phyloP scores from a whole-genome alignment of 768 basidiomycete genomes.

The Agrocybe praecox region DNA sequence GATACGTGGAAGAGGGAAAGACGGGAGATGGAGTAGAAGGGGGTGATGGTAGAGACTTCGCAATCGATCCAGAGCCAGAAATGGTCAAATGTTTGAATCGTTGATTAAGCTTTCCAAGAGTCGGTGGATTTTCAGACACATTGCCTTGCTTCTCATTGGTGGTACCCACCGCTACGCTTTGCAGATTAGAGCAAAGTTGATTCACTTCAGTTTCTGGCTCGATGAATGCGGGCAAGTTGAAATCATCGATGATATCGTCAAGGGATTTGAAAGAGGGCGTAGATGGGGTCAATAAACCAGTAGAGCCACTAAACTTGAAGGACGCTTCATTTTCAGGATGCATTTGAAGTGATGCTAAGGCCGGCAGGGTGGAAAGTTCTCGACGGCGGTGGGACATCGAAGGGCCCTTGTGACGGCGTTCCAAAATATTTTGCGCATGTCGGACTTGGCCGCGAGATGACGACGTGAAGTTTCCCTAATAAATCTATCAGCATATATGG shows the following conservation, averaged over 20 bases:
- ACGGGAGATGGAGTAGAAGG: background rate
- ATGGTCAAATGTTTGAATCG: no score
- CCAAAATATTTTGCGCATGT: no score
- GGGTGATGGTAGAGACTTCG: background rate
- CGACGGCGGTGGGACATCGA: background rate
- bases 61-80: no score
- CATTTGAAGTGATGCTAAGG: background rate
- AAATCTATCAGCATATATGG: background rate
- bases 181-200: background rate
- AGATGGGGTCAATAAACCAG: constrained; percentile 1
- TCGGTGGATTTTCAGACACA: no score
- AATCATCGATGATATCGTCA: background rate
- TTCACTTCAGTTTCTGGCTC: background rate
- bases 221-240: no score
- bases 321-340: background rate
- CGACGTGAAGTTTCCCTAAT: background rate
- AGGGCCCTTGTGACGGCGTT: no score
- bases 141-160: background rate
- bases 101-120: no score
- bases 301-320: background rate
- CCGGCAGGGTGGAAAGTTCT: background rate
- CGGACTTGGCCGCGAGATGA: no score
- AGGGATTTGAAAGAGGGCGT: background rate
- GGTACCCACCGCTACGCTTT: background rate
- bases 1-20: background rate